Percentiles rank a stretch among this genome's conserved stretches.
Conservation (phyloP, 2,329 filamentous ascomycete species). For the Alternaria infectoria region DNA sequence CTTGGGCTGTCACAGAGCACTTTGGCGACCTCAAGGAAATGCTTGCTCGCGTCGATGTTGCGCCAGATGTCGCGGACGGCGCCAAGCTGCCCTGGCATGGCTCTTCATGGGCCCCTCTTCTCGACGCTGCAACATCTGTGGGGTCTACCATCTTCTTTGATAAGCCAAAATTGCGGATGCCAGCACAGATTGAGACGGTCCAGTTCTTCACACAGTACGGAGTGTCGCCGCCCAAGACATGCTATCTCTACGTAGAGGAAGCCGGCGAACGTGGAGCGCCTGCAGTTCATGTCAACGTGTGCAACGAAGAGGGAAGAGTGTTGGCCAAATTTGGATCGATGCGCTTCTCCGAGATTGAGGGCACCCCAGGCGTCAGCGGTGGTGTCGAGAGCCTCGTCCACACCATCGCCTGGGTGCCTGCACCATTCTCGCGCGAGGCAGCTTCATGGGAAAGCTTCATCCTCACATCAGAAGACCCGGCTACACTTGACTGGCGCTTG, state of each 20-base stretch:
- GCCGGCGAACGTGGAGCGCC: background rate
- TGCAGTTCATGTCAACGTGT: background rate
- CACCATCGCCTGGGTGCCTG: background rate
- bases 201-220: background rate
- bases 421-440: background rate
- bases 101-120: background rate
- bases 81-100: background rate
- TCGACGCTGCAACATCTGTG: background rate
- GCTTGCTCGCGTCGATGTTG: conserved; percentile 48
- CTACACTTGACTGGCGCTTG: background rate
- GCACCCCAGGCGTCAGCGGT: background rate
- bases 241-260: background rate
- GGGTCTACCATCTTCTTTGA: background rate
- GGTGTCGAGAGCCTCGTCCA: background rate
- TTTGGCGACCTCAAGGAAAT: conserved; percentile 48
- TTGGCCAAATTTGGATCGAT: background rate
- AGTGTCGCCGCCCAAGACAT: background rate
- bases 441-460: background rate
- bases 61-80: conserved; percentile 30
- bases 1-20: conserved; percentile 51
- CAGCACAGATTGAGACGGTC: background rate
- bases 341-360: background rate
- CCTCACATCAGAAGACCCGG: background rate
- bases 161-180: background rate
- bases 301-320: background rate